Evolutionary conservation across 805 yeast genomes (phyloP), one percentile per base, ranked within the genome.

Genomic region (Ogataea trehaloabstinens): DNA sequence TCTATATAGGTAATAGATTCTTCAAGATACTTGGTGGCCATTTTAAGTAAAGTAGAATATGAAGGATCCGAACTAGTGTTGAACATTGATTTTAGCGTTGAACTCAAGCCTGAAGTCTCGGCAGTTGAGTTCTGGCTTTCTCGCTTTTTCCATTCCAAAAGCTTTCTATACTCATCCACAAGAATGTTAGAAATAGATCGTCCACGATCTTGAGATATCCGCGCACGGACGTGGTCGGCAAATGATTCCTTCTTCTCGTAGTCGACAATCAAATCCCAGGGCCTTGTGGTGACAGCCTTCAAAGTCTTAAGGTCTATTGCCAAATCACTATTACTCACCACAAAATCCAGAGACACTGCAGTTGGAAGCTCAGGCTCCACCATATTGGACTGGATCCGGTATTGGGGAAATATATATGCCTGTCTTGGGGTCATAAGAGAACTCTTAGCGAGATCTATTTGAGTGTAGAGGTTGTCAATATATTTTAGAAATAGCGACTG

Each of bases 1-100:
- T 67, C 64, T 41, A 74, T 64, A 55, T 73, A 82, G 0, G 89
- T 82, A 12, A 80, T 62, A 39, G 85, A 77, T 44, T 82, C 71
- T 13, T 82, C 79, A 35, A 83, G 64, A 54, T 74, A 78, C 48
- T 76, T 80, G 33, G 67, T 61, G 17, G 82, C 48, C 42, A 63
- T 55, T 52, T 56, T 55, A 61, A 58, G 50, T 52, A 57, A 42
- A 46, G 64, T 58, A 46, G 60, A 56, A 47, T 46, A 57, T 44
- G 64, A 64, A 19, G 52, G 67, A 13, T 58, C 54, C 2, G 49
- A 27, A 33, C 32, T 45, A 2, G 51, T 27, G 13, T 42, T 45
- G 40, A 61, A 58, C 17, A 60, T 51, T 4, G 55, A 43, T 24
- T 51, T 51, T 7, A 57, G 34, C 2, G 56, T 40, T 1, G 55